phyloP scores from a whole-genome alignment of 108 stramenopile species.

The Skeletonema costatum region DNA sequence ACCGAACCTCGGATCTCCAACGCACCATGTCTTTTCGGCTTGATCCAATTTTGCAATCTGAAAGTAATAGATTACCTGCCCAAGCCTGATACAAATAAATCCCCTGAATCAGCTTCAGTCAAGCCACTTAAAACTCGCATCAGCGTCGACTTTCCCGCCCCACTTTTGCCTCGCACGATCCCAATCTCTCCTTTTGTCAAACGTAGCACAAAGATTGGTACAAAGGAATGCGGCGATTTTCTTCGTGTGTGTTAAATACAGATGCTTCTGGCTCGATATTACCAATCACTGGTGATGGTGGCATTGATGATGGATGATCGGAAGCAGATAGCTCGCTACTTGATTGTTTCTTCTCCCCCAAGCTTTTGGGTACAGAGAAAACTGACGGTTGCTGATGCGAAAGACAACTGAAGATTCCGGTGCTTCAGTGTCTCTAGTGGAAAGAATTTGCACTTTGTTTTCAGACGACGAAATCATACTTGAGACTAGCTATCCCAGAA shows the following conservation, averaged over 20 bases:
- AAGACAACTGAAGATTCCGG: constrained; percentile 16
- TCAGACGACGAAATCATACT: not conserved
- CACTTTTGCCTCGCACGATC: constrained; percentile 36
- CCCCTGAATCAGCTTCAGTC: constrained; percentile 46
- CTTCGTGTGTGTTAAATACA: not conserved
- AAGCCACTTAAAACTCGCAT: constrained; percentile 73
- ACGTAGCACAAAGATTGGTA: constrained; percentile 18
- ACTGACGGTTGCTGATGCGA: constrained; percentile 29
- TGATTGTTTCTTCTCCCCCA: constrained; percentile 11
- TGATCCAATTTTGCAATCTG: constrained; percentile 7
- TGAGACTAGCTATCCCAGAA: not conserved
- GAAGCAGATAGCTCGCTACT: not conserved
- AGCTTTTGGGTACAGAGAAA: constrained; percentile 36
- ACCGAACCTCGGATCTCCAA: constrained; percentile 65
- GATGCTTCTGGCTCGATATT: not conserved
- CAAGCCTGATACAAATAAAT: constrained; percentile 18
- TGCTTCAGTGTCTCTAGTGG: constrained; percentile 15
- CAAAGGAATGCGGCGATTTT: constrained; percentile 40
- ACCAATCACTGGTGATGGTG: not conserved
- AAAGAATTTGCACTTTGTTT: constrained; percentile 2
- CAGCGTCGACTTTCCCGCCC: constrained; percentile 77
- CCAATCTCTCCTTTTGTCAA: constrained; percentile 49
- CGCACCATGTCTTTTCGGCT: constrained; percentile 23
- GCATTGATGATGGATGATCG: not conserved
- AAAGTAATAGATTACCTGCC: not conserved